Evolutionary conservation across 1,139 yeast genomes (phyloP).

Genomic region (Keqinozyma sinolaborantium): DNA sequence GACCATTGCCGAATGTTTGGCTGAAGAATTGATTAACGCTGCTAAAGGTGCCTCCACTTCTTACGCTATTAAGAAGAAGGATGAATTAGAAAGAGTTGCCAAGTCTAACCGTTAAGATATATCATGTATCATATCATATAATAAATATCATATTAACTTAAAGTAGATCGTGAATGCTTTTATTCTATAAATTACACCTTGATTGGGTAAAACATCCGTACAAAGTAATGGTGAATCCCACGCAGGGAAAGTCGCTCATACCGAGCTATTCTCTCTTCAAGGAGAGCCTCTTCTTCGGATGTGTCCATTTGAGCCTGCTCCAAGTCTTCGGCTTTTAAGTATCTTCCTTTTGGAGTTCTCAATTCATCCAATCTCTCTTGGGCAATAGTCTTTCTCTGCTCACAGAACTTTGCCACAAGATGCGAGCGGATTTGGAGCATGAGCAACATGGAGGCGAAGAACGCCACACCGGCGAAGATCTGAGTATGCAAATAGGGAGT

Average conservation of each 20-base stretch:
- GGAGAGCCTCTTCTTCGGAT: slow-evolving; percentile 10
- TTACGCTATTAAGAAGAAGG: slow-evolving; percentile 99
- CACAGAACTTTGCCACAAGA: slow-evolving; percentile 19
- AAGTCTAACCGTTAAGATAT: slow-evolving; percentile 95
- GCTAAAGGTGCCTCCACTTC: slow-evolving; percentile 99
- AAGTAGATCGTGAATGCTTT: slow-evolving; percentile 1
- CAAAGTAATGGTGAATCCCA: slow-evolving; percentile 8
- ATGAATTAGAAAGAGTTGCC: slow-evolving; percentile 99
- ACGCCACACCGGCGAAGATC: slow-evolving; percentile 53
- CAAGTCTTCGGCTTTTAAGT: slow-evolving; percentile 11
- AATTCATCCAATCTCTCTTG: slow-evolving; percentile 4
- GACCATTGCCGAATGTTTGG: slow-evolving; percentile 99
- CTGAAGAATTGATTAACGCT: slow-evolving; percentile 99
- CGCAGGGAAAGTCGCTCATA: slow-evolving; percentile 15
- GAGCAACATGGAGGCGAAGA: slow-evolving; percentile 26
- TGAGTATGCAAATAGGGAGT: slow-evolving; percentile 59
- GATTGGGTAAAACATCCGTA: slow-evolving; percentile 22
- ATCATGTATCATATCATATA: slow-evolving; percentile 12
- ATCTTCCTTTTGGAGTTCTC: slow-evolving; percentile 7
- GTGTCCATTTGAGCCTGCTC: slow-evolving; percentile 5
- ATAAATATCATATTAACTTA: neutral
- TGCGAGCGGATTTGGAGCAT: slow-evolving; percentile 30
- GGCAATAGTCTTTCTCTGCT: slow-evolving; percentile 8
- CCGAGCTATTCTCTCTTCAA: slow-evolving; percentile 17
- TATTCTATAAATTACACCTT: slow-evolving; percentile 12